Percentiles rank a stretch among this genome's conserved stretches.
Evolutionary conservation across 1,284 basidiomycete genomes (phyloP).

Genomic region (Moesziomyces aphidis): DNA sequence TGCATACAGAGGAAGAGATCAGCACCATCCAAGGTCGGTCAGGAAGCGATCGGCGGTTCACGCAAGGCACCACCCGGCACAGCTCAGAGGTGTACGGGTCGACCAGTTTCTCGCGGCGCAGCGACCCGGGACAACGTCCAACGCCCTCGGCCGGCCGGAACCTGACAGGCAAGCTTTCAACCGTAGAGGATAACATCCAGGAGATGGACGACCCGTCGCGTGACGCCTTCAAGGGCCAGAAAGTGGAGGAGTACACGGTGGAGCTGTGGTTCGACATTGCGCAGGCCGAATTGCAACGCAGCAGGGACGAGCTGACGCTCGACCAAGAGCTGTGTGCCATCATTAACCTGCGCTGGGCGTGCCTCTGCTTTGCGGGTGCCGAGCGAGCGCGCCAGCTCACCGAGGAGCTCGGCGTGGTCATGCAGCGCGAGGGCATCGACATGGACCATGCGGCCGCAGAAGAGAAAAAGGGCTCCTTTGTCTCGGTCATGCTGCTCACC

Average conservation of each 20-base stretch:
- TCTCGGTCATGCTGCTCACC: conserved; percentile 38
- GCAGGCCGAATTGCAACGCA: conserved; percentile 28
- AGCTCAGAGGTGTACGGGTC: conserved; percentile 22
- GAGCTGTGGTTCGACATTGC: conserved; percentile 50
- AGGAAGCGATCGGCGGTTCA: not conserved
- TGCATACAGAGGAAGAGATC: conserved; percentile 24
- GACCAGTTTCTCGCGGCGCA: conserved; percentile 24
- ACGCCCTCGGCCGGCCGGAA: conserved; percentile 10
- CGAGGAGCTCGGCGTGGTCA: conserved; percentile 39
- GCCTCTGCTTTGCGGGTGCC: conserved; percentile 46
- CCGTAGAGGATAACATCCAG: conserved; percentile 36
- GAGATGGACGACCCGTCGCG: conserved; percentile 36
- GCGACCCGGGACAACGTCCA: not conserved
- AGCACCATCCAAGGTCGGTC: conserved; percentile 13
- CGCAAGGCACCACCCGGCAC: not conserved
- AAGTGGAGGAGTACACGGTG: conserved; percentile 31
- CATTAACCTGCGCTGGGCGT: conserved; percentile 45
- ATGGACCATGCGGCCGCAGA: conserved; percentile 33
- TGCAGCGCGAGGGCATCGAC: conserved; percentile 38
- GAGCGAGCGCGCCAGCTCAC: conserved; percentile 33
- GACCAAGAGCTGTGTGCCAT: conserved; percentile 43
- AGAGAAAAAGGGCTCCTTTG: conserved; percentile 38
- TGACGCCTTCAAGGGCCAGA: conserved; percentile 31
- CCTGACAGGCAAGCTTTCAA: conserved; percentile 34
- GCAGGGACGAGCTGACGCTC: conserved; percentile 26